phyloP scores from a whole-genome alignment of 1,139 yeast genomes.

The Magnusiomyces ingens region DNA sequence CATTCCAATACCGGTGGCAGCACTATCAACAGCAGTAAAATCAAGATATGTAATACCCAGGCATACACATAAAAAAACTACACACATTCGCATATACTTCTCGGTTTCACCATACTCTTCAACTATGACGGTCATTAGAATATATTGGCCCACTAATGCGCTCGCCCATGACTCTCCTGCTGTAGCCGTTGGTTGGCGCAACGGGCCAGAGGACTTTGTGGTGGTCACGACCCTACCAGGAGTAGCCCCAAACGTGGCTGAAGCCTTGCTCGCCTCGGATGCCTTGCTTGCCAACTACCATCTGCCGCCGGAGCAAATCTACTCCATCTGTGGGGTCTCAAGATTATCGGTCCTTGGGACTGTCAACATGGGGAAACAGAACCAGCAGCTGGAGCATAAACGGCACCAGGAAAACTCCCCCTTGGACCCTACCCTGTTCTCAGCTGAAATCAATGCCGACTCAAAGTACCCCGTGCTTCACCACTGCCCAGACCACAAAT shows the following conservation, averaged over 20 bases:
- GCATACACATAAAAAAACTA: too few relatives aligned
- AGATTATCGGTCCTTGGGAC: constrained; percentile 28
- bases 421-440: too few relatives aligned
- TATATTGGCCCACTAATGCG: constrained; percentile 35
- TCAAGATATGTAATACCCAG: too few relatives aligned
- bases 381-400: too few relatives aligned
- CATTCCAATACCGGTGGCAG: too few relatives aligned
- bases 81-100: too few relatives aligned
- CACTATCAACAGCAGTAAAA: too few relatives aligned
- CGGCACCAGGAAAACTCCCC: too few relatives aligned
- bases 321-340: constrained; percentile 26
- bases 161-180: constrained; percentile 21
- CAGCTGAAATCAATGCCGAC: too few relatives aligned
- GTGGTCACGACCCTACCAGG: constrained; percentile 32
- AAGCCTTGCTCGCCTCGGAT: constrained; percentile 25
- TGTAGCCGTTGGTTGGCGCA: constrained; percentile 33
- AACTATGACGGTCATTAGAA: constrained; percentile 21
- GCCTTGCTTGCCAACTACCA: constrained; percentile 23
- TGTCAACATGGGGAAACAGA: constrained; percentile 15
- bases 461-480: constrained; percentile 8
- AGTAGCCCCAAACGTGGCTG: constrained; percentile 26
- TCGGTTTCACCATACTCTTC: background rate
- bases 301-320: constrained; percentile 25
- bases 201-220: constrained; percentile 27
- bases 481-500: background rate